A percentile compares a stretch with the other conserved stretches of the same genome.
These are phyloP conservation scores for Halenospora varia DNA, from an alignment of 495 filamentous ascomycete species.

Conservation along the genomic window DNA sequence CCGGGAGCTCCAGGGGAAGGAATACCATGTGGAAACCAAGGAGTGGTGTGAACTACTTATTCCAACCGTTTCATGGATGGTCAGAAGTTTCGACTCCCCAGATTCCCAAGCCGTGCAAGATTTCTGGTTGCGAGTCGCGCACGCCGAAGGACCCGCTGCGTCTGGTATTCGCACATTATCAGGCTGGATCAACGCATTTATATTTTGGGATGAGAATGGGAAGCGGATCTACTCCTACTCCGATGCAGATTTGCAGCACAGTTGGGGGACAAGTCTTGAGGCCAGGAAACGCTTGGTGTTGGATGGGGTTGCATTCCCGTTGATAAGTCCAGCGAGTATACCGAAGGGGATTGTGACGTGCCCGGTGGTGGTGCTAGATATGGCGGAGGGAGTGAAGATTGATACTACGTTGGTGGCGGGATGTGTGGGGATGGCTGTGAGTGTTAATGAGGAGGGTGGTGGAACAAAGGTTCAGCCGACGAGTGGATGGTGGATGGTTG, in stretches of 20 bases:
- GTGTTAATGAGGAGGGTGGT: conserved; percentile 1
- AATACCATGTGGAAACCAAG: background rate
- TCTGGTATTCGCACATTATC: conserved; percentile 31
- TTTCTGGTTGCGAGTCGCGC: background rate
- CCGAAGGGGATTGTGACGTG: conserved; percentile 23
- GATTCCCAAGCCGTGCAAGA: background rate
- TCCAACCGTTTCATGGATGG: background rate
- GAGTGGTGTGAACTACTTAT: background rate
- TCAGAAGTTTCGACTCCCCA: background rate
- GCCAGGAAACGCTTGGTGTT: conserved; percentile 1
- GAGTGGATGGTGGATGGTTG: conserved; percentile 28
- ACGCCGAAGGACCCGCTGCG: no score
- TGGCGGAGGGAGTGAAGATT: conserved; percentile 15
- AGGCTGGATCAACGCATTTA: conserved; percentile 36
- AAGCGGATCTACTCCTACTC: background rate
- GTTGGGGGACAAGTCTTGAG: background rate
- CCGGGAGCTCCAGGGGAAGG: conserved; percentile 28
- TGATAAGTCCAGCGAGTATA: conserved; percentile 16
- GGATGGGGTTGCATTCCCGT: conserved; percentile 20
- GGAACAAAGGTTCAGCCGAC: conserved; percentile 28
- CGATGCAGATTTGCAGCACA: background rate
- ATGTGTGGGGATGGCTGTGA: conserved; percentile 24
- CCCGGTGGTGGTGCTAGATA: conserved; percentile 26
- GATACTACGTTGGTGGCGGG: conserved; percentile 31
- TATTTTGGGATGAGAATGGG: conserved; percentile 33